A percentile compares a stretch with the other conserved stretches of the same genome.
Conservation (phyloP, 805 yeast species). For the Wickerhamiella kurtzmanii region DNA sequence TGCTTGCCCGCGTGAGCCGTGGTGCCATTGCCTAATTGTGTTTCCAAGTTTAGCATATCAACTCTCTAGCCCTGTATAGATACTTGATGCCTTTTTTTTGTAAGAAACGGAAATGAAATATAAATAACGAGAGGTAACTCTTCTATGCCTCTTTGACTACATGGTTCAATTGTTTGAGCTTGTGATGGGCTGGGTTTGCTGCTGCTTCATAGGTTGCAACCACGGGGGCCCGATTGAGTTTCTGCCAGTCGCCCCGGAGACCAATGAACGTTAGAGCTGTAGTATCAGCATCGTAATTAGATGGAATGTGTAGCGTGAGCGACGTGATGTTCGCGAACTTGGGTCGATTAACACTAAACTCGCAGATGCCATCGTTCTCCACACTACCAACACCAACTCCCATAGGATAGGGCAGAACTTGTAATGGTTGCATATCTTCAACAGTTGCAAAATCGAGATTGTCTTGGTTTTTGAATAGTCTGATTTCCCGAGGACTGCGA, state of each 20-base stretch:
- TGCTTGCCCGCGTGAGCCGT: slow-evolving; percentile 76
- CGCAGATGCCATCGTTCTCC: slow-evolving; percentile 43
- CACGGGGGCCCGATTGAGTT: slow-evolving; percentile 50
- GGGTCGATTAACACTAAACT: slow-evolving; percentile 68
- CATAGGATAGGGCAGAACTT: slow-evolving; percentile 48
- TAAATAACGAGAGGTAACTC: background rate
- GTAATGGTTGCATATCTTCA: slow-evolving; percentile 35
- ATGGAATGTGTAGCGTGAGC: slow-evolving; percentile 53
- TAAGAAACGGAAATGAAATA: background rate
- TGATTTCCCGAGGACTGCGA: slow-evolving; percentile 56
- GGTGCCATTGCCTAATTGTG: slow-evolving; percentile 37
- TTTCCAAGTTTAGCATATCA: background rate
- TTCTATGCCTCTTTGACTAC: background rate
- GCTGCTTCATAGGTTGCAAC: slow-evolving; percentile 76
- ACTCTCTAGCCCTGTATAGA: background rate
- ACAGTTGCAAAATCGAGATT: slow-evolving; percentile 62
- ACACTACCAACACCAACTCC: slow-evolving; percentile 30
- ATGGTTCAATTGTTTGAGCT: slow-evolving; percentile 19
- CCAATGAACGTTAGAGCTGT: slow-evolving; percentile 58
- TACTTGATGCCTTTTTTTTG: too few relatives aligned
- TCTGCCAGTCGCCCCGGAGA: slow-evolving; percentile 46
- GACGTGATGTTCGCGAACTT: slow-evolving; percentile 56
- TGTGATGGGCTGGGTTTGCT: slow-evolving; percentile 85
- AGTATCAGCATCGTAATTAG: slow-evolving; percentile 47
- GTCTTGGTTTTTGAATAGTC: slow-evolving; percentile 57